Base-by-base conservation (phyloP, 1,284 basidiomycete genomes). In the Papiliotrema fonsecae region DNA sequence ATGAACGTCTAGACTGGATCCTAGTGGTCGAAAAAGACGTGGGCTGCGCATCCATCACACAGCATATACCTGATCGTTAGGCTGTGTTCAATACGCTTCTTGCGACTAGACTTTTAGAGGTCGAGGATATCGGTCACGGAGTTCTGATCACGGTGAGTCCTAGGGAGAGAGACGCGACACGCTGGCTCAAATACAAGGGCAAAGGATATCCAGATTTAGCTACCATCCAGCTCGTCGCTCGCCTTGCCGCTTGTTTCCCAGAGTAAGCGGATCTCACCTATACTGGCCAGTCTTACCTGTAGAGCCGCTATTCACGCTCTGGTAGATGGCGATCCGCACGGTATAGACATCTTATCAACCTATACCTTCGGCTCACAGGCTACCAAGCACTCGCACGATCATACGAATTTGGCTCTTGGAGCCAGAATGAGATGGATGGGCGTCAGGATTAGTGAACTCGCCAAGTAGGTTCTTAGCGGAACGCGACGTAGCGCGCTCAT, bases 141-240 rank as follows among this genome's bases (percentile, higher is more conserved):
- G 57, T 66, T 0, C 18, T 75, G 3, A 44, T 74, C 30, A 73
- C 73, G 0, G 72, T 69, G 13, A 55, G 70, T 53, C n/a, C n/a
- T n/a, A n/a, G n/a, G n/a, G n/a, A n/a, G n/a, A n/a, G n/a, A n/a
- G n/a, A n/a, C n/a, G n/a, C n/a, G n/a, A n/a, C n/a, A n/a, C n/a
- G n/a, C n/a, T n/a, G n/a, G n/a, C n/a, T n/a, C n/a, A n/a, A n/a
- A n/a, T n/a, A n/a, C n/a, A 59, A 92, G 89, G 92, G 92, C 2
- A 94, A 94, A 72, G 92, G 92, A 1, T 96, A 93, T 70, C 91
- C 92, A 0, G 92, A 96, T 63, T 69, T 94, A 1, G 84, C 89
- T 1, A 93, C 92, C 1, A 80, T 89, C 9, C 83, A 91, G 56
- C 77, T 96, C 5, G 79, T 90, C 39, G 82, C 82, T 49, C 80